A percentile compares a stretch with the other conserved stretches of the same genome.
phyloP scores from a whole-genome alignment of 176 grass and related monocot species.

The Eragrostis curvula region DNA sequence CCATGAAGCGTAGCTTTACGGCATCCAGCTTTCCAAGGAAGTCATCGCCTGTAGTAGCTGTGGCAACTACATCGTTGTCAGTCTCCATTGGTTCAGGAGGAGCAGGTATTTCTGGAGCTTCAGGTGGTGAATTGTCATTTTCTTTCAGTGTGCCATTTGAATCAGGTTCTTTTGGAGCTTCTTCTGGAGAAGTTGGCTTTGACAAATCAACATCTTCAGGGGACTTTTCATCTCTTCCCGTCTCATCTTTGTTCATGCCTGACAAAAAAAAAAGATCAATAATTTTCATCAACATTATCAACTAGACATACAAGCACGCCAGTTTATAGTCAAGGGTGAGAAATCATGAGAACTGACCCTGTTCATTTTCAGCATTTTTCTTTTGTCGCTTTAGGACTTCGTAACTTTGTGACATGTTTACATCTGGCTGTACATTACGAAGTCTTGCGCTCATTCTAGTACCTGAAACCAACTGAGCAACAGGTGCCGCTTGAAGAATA shows the following conservation, averaged over 20 bases:
- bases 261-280: constrained; percentile 30
- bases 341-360: constrained; percentile 50
- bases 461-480: constrained; percentile 73
- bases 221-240: constrained; percentile 48
- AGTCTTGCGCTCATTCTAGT: constrained; percentile 88
- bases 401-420: constrained; percentile 76
- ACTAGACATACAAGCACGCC: background rate
- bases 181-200: constrained; percentile 53
- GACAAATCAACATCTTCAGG: constrained; percentile 59
- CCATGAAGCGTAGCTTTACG: constrained; percentile 70
- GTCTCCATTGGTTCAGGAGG: constrained; percentile 42
- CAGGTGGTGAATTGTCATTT: constrained; percentile 39
- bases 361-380: constrained; percentile 73
- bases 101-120: constrained; percentile 44
- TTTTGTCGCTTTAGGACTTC: constrained; percentile 82
- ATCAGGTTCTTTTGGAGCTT: constrained; percentile 50
- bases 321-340: background rate
- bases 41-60: constrained; percentile 35
- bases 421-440: constrained; percentile 92
- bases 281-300: background rate
- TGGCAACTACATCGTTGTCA: constrained; percentile 33
- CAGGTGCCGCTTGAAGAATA: constrained; percentile 71
- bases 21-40: constrained; percentile 49
- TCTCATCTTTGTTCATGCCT: constrained; percentile 60
- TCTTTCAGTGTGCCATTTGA: constrained; percentile 52